These are phyloP conservation scores for Lecanicillium sp. DNA, from an alignment of 2,329 filamentous ascomycete genomes.

Conservation along the genomic window DNA sequence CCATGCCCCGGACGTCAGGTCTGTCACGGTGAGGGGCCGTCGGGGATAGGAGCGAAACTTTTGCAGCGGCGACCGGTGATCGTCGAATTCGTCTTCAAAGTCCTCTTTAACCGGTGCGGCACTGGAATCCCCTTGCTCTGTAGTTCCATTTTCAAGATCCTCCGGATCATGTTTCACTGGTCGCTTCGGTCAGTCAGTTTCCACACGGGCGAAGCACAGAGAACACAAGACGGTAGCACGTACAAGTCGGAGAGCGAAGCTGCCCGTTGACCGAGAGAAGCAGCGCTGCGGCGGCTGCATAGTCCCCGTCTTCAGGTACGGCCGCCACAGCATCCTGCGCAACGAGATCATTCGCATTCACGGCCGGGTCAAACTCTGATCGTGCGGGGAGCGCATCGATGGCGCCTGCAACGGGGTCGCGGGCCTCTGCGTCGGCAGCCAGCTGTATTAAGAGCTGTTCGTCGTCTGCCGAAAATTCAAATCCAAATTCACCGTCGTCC, in stretches of 20 bases:
- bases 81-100: slow-evolving; percentile 21
- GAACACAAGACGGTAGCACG: slow-evolving; percentile 27
- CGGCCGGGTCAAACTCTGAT: not conserved
- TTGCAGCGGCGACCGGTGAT: slow-evolving; percentile 56
- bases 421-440: slow-evolving; percentile 19
- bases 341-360: not conserved
- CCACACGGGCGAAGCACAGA: slow-evolving; percentile 12
- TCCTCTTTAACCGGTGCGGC: slow-evolving; percentile 16
- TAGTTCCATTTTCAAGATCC: slow-evolving; percentile 15
- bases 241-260: slow-evolving; percentile 46
- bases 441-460: slow-evolving; percentile 35
- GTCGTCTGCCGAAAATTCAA: slow-evolving; percentile 42
- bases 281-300: not conserved
- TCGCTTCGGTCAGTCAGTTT: slow-evolving; percentile 61
- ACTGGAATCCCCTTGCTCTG: not conserved
- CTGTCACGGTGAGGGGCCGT: slow-evolving; percentile 79
- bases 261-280: not conserved
- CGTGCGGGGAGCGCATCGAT: slow-evolving; percentile 3
- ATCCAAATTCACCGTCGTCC: slow-evolving; percentile 40
- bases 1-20: slow-evolving; percentile 85
- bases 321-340: not conserved
- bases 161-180: slow-evolving; percentile 50
- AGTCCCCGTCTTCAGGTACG: too few species aligned
- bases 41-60: slow-evolving; percentile 72
- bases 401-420: slow-evolving; percentile 11